A percentile compares a stretch with the other conserved stretches of the same genome.
Conservation (phyloP, 2,329 filamentous ascomycete genomes). For the Iodosphaeria phyllophila region DNA sequence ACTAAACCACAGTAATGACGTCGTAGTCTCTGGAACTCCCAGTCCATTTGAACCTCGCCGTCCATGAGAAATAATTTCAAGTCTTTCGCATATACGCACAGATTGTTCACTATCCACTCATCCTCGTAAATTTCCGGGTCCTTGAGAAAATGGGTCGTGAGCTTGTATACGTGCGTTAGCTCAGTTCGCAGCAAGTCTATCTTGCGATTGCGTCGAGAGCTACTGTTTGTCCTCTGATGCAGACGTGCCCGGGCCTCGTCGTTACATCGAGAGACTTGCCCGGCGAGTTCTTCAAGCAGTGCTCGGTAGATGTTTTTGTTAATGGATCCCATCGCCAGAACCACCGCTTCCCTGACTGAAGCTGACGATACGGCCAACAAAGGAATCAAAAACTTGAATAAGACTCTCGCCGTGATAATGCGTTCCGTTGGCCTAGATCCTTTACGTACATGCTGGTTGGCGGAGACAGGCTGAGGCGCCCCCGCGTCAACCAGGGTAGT, state of each 20-base stretch:
- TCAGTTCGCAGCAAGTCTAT: slow-evolving; percentile 82
- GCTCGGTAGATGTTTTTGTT: slow-evolving; percentile 88
- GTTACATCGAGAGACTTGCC: slow-evolving; percentile 69
- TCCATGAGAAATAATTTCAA: slow-evolving; percentile 90
- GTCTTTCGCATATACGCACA: slow-evolving; percentile 80
- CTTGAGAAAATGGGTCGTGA: slow-evolving; percentile 78
- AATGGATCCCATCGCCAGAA: slow-evolving; percentile 81
- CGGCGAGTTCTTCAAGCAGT: slow-evolving; percentile 74
- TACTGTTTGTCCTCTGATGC: slow-evolving; percentile 73
- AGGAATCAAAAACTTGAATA: slow-evolving; percentile 85
- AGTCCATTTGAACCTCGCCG: slow-evolving; percentile 82
- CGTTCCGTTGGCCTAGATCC: slow-evolving; percentile 58
- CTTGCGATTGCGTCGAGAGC: slow-evolving; percentile 60
- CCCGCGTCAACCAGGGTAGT: slow-evolving; percentile 81
- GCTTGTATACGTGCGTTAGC: slow-evolving; percentile 87
- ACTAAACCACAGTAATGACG: slow-evolving; percentile 89
- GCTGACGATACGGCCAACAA: slow-evolving; percentile 64
- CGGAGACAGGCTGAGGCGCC: slow-evolving; percentile 34
- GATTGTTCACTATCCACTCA: slow-evolving; percentile 77
- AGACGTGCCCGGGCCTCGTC: slow-evolving; percentile 75
- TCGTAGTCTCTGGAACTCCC: slow-evolving; percentile 79
- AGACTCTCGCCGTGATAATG: slow-evolving; percentile 68
- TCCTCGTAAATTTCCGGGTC: slow-evolving; percentile 63
- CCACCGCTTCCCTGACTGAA: slow-evolving; percentile 75
- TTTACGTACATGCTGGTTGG: slow-evolving; percentile 62